Evolutionary conservation across 1,284 basidiomycete species (phyloP), one percentile per base, ranked within the genome.

Genomic region (Puccinia coronata): DNA sequence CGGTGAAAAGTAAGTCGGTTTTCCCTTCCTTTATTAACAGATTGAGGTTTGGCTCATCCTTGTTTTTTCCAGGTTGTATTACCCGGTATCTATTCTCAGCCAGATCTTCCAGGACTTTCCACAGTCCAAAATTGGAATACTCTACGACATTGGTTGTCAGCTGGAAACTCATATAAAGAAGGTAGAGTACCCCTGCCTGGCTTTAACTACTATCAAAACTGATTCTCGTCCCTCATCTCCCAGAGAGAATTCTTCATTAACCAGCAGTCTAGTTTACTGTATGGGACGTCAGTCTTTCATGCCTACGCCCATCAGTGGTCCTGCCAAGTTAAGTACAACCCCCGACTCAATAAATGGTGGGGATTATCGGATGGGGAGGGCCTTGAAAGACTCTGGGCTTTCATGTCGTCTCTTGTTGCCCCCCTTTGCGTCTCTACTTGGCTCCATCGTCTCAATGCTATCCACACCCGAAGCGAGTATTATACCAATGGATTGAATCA

Each of bases 31-130:
- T n/a, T n/a, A n/a, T n/a, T n/a, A n/a, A n/a, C n/a, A n/a, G n/a
- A n/a, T n/a, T n/a, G n/a, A n/a, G n/a, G n/a, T n/a, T n/a, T n/a
- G n/a, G n/a, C n/a, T 2, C 25, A 14, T 73, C 6, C 23, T 16
- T n/a, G n/a, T n/a, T n/a, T n/a, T n/a, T n/a, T n/a, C n/a, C 47
- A 73, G 71, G 55, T 73, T 73, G 39, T n/a, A 73, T 34, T 73
- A 53, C 49, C 71, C 51, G 2, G 34, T 73, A 3, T 47, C 49
- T 4, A 55, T 73, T 14, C 47, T 73, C 11, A 25, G 16, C 3
- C 6, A 18, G 0, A 53, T 73, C 55, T 36, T 73, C 31, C 8
- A 6, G 16, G 28, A 73, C 28, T 51, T 73, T 16, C 71, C 51
- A 0, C 16, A 55, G 5, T 53, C 55, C 11, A 39, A 55, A 39